Evolutionary conservation across 495 filamentous ascomycete genomes (phyloP), one percentile per base, ranked within the genome.

Genomic region (Trichocladium antarcticum): DNA sequence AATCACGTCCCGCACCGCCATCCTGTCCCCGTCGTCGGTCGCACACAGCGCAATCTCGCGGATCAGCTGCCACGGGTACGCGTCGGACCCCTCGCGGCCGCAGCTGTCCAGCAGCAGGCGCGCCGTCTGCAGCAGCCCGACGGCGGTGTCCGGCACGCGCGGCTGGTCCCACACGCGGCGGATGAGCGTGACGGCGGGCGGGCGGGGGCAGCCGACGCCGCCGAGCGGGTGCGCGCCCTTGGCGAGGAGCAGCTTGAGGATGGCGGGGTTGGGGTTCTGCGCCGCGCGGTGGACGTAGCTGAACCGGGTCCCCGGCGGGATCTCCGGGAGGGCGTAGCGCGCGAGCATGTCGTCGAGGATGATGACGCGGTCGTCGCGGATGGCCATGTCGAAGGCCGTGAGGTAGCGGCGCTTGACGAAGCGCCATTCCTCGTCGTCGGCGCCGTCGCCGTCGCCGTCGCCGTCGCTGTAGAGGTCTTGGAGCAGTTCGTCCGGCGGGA

Each of bases 381-480:
- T 56, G 43, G 58, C 58, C 22, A 61, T 21, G 47, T 61, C 58
- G 17, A 61, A 61, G 3, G 58, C 48, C 14, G 55, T 57, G 5
- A 51, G 50, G 24, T 50, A 54, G 21, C 43, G 42, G 10, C 39
- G 39, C 42, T 54, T 55, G 20, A 50, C 32, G 24, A 45, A 50
- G n/a, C 53, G 51, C 42, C 55, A 50, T 16, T 60, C 48, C 14
- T 47, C 48, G 0, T 42, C 41, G 37, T 49, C 47, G 11, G 45
- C 37, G 42, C 40, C 47, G 22, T 49, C 50, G 11, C 42, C 40
- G 39, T 43, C 47, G 22, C 48, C 47, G 19, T 48, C 47, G 3
- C 34, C 45, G 21, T 36, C 35, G 17, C 21, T n/a, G 39, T 19
- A 50, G 7, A 53, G 8, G 5, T 48, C 22, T 14, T 43, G 39